Conservation (phyloP, 2,329 filamentous ascomycete genomes). For the Phyllosticta ampelicida region DNA sequence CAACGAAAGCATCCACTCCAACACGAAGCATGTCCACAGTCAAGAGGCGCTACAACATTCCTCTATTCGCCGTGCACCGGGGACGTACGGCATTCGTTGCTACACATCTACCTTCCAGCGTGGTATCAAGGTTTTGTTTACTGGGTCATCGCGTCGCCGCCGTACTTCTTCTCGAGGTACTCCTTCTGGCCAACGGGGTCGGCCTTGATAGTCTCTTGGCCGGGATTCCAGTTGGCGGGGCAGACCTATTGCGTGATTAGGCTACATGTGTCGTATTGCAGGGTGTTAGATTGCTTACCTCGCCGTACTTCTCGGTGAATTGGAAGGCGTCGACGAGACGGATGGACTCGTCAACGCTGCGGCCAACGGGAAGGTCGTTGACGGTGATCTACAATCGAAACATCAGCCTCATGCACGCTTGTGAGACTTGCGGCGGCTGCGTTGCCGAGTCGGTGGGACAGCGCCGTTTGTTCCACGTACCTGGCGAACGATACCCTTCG, state of each 20-base stretch:
- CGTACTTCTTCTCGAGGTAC: constrained; percentile 25
- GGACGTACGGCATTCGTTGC: neutral
- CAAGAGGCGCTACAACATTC: neutral
- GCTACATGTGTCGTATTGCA: neutral
- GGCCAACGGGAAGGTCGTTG: constrained; percentile 55
- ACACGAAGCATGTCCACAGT: neutral
- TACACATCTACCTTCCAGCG: neutral
- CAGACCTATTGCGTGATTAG: constrained; percentile 20
- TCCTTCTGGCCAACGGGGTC: constrained; percentile 30
- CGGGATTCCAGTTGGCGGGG: constrained; percentile 33
- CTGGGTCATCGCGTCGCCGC: constrained; percentile 16
- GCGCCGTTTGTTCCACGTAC: constrained; percentile 16
- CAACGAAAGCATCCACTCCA: neutral
- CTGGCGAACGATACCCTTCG: constrained; percentile 47
- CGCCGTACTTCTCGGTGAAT: constrained; percentile 34
- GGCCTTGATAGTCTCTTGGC: constrained; percentile 30
- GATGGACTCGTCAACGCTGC: constrained; percentile 53
- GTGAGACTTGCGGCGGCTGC: constrained; percentile 3
- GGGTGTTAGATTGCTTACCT: constrained; percentile 15
- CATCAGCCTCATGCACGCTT: constrained; percentile 8
- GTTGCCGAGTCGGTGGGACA: neutral
- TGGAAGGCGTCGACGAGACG: constrained; percentile 44
- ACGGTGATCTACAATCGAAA: constrained; percentile 43
- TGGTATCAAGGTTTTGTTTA: constrained; percentile 1
- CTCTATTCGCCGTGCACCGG: neutral